A percentile compares a stretch with the other conserved stretches of the same genome.
Evolutionary conservation across 2,329 filamentous ascomycete species (phyloP).

Genomic region (Tothia fuscella): DNA sequence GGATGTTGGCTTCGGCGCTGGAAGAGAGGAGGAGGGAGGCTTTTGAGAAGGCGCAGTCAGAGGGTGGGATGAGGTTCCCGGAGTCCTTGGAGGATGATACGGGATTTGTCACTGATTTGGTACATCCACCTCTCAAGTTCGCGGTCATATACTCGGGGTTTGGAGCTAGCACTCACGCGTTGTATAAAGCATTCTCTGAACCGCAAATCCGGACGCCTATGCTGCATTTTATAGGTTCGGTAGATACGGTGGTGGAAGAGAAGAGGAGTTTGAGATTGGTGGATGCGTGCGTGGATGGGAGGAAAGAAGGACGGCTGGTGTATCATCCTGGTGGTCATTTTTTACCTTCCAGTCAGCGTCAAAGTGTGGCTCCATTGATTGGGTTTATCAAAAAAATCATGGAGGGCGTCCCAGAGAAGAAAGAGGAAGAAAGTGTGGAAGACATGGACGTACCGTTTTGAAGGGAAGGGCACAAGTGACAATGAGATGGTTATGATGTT

Average conservation of each 20-base stretch:
- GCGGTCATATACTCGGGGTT: slow-evolving; percentile 71
- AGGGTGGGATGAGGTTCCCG: slow-evolving; percentile 41
- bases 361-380: slow-evolving; percentile 65
- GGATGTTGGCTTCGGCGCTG: slow-evolving; percentile 59
- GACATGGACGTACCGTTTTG: slow-evolving; percentile 60
- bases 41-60: slow-evolving; percentile 31
- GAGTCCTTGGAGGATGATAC: slow-evolving; percentile 30
- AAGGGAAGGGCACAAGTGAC: too few relatives aligned
- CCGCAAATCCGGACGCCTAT: slow-evolving; percentile 65
- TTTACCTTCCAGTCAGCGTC: slow-evolving; percentile 64
- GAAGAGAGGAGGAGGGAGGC: slow-evolving; percentile 42
- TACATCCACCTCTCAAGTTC: slow-evolving; percentile 53
- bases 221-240: slow-evolving; percentile 67
- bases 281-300: slow-evolving; percentile 48
- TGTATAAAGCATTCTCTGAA: slow-evolving; percentile 60
- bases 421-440: slow-evolving; percentile 44
- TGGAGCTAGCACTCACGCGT: slow-evolving; percentile 44
- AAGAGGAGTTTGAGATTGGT: slow-evolving; percentile 53
- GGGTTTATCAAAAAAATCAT: slow-evolving; percentile 51
- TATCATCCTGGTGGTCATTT: slow-evolving; percentile 86
- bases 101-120: slow-evolving; percentile 20
- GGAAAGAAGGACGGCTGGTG: slow-evolving; percentile 42
- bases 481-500: too few relatives aligned
- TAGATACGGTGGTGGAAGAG: slow-evolving; percentile 86
- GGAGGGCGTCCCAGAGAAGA: slow-evolving; percentile 21